Conservation (phyloP, 306 rosid species). For the Cajanus cajan region DNA sequence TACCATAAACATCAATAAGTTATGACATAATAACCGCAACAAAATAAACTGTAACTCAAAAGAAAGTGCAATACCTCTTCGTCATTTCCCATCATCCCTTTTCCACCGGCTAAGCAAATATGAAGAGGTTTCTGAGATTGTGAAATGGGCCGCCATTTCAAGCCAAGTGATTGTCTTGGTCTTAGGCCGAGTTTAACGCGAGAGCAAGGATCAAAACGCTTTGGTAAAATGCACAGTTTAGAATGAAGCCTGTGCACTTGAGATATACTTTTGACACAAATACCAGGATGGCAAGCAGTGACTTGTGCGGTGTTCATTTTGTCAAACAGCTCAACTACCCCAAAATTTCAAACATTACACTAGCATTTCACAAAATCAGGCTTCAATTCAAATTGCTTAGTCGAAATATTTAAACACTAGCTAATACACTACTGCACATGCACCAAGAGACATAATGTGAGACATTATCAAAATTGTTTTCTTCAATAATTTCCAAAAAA, state of each 20-base stretch:
- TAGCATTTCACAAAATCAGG: slow-evolving; percentile 22
- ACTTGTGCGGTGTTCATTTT: slow-evolving; percentile 49
- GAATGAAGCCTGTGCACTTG: slow-evolving; percentile 21
- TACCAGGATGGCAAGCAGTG: slow-evolving; percentile 41
- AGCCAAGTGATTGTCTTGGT: slow-evolving; percentile 23
- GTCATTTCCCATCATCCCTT: slow-evolving; percentile 44
- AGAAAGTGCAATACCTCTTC: slow-evolving; percentile 50
- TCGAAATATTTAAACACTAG: neutral
- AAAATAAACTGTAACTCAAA: neutral
- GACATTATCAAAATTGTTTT: neutral
- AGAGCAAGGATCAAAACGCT: neutral
- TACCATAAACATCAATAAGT: neutral
- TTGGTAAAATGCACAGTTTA: slow-evolving; percentile 20
- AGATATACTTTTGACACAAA: slow-evolving; percentile 31
- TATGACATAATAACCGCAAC: neutral
- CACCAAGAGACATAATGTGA: neutral
- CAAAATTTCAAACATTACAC: slow-evolving; percentile 30
- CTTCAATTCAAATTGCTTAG: slow-evolving; percentile 15
- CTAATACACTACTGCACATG: neutral
- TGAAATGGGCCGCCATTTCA: slow-evolving; percentile 20
- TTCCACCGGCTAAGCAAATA: slow-evolving; percentile 51
- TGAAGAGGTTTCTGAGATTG: slow-evolving; percentile 31
- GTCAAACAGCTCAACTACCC: slow-evolving; percentile 28
- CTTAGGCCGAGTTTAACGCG: neutral
- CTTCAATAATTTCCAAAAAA: neutral